phyloP scores from a whole-genome alignment of 2,329 filamentous ascomycete genomes.

The Helotiales sp. region DNA sequence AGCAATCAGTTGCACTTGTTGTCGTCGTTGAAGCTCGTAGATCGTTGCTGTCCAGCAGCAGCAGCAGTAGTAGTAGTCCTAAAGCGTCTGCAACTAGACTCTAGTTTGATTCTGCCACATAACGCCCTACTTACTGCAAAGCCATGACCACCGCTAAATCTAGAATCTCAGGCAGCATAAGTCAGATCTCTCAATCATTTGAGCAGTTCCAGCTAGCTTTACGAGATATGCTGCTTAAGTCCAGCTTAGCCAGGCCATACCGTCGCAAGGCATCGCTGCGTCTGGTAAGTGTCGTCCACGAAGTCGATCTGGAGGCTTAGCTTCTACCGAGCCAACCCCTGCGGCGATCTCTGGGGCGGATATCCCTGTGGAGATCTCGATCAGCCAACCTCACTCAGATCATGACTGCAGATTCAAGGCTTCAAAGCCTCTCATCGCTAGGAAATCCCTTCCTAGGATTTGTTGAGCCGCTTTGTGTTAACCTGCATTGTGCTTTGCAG shows the following conservation, averaged over 20 bases:
- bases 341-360: not conserved
- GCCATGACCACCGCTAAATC: not conserved
- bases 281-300: not conserved
- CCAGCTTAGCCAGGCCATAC: not conserved
- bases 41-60: not conserved
- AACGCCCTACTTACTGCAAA: not conserved
- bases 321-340: not conserved
- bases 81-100: not conserved
- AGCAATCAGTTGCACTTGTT: not conserved
- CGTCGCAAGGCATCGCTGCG: not conserved
- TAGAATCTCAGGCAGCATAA: not conserved
- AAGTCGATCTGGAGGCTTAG: not conserved
- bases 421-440: not conserved
- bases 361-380: conserved; percentile 9
- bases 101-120: not conserved
- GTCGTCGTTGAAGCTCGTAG: not conserved
- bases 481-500: not conserved
- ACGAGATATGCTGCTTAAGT: not conserved
- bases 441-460: not conserved
- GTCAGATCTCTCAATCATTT: not conserved
- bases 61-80: not conserved
- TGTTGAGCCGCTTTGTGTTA: not conserved
- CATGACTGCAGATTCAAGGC: not conserved
- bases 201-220: too few relatives aligned
- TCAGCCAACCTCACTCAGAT: not conserved